These are phyloP conservation scores for Fusarium sp. DNA, from an alignment of 2,329 filamentous ascomycete genomes.

Conservation along the genomic window DNA sequence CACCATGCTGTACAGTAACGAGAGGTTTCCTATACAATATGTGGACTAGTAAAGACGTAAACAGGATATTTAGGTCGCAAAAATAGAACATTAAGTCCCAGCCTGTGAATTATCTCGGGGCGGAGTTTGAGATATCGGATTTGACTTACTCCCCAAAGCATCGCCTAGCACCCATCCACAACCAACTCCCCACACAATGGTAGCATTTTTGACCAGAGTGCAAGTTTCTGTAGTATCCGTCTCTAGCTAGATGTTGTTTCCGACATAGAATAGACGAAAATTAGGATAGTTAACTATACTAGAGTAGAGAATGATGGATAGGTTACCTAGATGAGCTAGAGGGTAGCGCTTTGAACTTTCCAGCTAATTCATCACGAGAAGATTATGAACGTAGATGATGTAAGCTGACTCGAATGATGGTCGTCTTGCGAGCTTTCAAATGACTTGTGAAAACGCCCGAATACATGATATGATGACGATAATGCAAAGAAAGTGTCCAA, in stretches of 20 bases:
- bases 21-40: fast-evolving
- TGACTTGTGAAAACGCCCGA: neutral
- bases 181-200: too few species aligned
- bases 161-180: neutral
- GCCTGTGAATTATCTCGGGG: neutral
- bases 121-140: neutral
- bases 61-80: fast-evolving
- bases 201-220: too few species aligned
- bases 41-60: neutral
- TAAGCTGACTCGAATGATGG: fast-evolving
- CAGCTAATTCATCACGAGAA: fast-evolving
- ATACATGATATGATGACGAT: neutral
- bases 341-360: neutral
- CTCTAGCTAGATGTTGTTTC: too few species aligned
- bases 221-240: neutral
- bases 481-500: neutral
- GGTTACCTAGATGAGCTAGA: too few species aligned
- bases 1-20: too few species aligned
- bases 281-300: neutral
- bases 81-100: neutral
- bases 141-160: neutral
- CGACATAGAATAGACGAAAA: neutral
- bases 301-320: neutral
- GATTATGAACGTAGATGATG: neutral
- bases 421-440: neutral